Percentiles rank a stretch among this genome's conserved stretches.
Evolutionary conservation across 306 rosid genomes (phyloP).

Genomic region (Cicer pinnatifidum): DNA sequence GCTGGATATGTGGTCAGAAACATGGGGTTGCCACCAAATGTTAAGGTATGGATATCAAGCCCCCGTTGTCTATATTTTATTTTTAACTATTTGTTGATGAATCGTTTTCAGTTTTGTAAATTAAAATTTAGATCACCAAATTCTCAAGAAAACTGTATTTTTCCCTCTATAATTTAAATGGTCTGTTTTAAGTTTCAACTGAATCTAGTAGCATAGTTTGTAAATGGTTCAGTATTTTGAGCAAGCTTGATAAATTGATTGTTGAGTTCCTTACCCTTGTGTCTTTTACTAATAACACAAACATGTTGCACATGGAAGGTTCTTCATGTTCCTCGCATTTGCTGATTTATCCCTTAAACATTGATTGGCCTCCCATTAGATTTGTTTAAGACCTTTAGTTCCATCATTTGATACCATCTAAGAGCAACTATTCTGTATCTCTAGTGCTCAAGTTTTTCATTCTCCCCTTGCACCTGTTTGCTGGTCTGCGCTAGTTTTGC

Average conservation of each 20-base stretch:
- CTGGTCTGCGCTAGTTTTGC: neutral
- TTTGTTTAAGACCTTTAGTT: neutral
- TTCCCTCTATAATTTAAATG: neutral
- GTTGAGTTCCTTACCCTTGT: neutral
- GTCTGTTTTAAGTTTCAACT: neutral
- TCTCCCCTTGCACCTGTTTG: neutral
- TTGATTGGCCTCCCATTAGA: neutral
- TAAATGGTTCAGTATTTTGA: neutral
- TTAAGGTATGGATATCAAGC: slow-evolving; percentile 56
- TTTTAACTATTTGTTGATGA: slow-evolving; percentile 32
- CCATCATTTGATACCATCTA: neutral
- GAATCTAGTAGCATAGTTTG: slow-evolving; percentile 8
- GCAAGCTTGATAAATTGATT: too few relatives aligned
- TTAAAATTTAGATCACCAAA: slow-evolving; percentile 2
- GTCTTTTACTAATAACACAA: neutral
- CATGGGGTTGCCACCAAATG: slow-evolving; percentile 43
- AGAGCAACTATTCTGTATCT: neutral
- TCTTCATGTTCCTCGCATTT: neutral
- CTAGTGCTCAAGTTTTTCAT: neutral
- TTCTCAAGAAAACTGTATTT: slow-evolving; percentile 24
- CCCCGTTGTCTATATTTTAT: slow-evolving; percentile 15
- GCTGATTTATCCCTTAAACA: neutral
- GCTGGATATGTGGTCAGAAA: slow-evolving; percentile 48
- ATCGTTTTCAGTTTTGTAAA: neutral
- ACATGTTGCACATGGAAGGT: neutral